Percentiles rank a stretch among this genome's conserved stretches.
phyloP scores from a whole-genome alignment of 163 green algal genomes.

The Scenedesmus sp. region DNA sequence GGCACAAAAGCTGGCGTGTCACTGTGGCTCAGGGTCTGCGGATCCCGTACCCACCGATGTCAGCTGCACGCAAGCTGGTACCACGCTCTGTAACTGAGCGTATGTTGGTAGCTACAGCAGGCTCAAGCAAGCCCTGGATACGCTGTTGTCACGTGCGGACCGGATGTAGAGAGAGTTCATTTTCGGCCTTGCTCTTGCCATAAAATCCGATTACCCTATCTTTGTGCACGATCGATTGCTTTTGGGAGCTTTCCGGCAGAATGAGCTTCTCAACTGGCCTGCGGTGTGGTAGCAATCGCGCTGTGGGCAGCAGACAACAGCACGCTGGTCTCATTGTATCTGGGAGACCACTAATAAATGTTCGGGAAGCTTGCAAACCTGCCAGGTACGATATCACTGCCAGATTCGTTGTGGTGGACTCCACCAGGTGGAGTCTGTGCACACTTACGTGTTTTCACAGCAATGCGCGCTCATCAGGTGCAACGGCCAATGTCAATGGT shows the following conservation, averaged over 20 bases:
- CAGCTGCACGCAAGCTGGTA: background rate
- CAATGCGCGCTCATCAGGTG: background rate
- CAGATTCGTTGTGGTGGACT: background rate
- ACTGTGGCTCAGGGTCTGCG: constrained; percentile 6
- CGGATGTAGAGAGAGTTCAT: constrained; percentile 1
- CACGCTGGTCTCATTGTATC: background rate
- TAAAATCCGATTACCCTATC: constrained; percentile 14
- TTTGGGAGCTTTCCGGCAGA: background rate
- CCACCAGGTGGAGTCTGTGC: background rate
- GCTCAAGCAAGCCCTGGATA: background rate
- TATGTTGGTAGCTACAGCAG: background rate
- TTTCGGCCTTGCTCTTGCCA: background rate
- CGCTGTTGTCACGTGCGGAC: constrained; percentile 14
- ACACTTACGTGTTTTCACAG: constrained; percentile 6
- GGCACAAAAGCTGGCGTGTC: background rate
- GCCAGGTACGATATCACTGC: background rate
- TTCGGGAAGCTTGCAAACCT: background rate
- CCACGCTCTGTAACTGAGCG: background rate
- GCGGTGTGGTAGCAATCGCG: constrained; percentile 16
- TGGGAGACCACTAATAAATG: background rate
- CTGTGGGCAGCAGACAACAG: background rate
- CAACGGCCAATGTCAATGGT: background rate
- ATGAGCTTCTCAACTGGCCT: constrained; percentile 16
- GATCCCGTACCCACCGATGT: background rate
- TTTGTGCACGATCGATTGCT: background rate